phyloP scores from a whole-genome alignment of 1,284 basidiomycete genomes.

The Mycena citricolor region DNA sequence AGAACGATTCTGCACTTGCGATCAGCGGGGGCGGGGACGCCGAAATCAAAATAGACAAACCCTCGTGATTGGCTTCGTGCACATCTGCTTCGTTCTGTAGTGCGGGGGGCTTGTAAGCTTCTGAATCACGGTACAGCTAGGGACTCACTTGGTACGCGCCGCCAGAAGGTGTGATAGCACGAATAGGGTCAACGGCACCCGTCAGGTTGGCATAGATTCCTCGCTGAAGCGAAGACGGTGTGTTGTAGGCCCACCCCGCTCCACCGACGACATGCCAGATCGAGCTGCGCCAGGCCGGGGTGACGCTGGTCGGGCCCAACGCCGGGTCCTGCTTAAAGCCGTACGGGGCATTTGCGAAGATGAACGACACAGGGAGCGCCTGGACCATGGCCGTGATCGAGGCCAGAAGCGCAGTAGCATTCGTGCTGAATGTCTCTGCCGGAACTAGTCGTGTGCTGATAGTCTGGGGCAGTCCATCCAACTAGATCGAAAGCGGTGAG shows the following conservation, averaged over 20 bases:
- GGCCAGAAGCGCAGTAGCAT: not conserved
- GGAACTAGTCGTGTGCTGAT: slow-evolving; percentile 24
- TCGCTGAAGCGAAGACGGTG: not conserved
- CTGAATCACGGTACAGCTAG: too few relatives aligned
- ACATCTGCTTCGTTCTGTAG: slow-evolving; percentile 11
- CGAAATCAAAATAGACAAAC: not conserved
- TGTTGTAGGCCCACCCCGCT: not conserved
- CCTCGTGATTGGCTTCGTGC: slow-evolving; percentile 3
- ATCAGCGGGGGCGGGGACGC: too few relatives aligned
- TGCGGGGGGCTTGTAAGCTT: too few relatives aligned
- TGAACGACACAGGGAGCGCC: too few relatives aligned
- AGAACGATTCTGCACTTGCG: too few relatives aligned
- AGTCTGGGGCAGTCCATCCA: slow-evolving; percentile 17
- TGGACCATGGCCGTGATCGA: too few relatives aligned
- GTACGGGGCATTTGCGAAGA: too few relatives aligned
- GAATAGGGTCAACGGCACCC: too few relatives aligned
- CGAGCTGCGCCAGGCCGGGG: slow-evolving; percentile 46
- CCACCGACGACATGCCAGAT: not conserved
- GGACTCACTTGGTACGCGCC: too few relatives aligned
- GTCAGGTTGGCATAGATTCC: not conserved
- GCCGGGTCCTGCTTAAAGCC: slow-evolving; percentile 30
- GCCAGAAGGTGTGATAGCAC: too few relatives aligned
- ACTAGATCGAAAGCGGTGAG: slow-evolving; percentile 3
- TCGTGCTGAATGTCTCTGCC: slow-evolving; percentile 4
- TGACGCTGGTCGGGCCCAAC: slow-evolving; percentile 42